Conservation (phyloP, 2,329 filamentous ascomycete species). For the Didymella arachidicola region DNA sequence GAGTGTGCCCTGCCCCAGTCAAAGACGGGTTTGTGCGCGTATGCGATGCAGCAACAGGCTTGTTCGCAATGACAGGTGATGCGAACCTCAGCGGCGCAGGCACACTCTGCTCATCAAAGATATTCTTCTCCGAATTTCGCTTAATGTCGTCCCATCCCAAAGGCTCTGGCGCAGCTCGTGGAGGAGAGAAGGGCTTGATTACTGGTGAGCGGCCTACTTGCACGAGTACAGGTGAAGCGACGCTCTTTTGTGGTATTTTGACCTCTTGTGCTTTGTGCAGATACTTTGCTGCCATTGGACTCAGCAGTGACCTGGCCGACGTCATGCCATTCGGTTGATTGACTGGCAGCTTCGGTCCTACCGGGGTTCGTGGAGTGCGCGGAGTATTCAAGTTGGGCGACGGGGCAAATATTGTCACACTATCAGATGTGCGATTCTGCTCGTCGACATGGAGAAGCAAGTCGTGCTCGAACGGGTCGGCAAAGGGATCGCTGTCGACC, state of each 20-base stretch:
- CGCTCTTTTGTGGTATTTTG: slow-evolving; percentile 18
- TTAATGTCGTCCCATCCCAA: slow-evolving; percentile 46
- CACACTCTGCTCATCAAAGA: slow-evolving; percentile 13
- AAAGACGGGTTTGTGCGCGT: slow-evolving; percentile 29
- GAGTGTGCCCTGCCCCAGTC: slow-evolving; percentile 27
- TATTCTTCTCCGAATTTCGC: slow-evolving; percentile 20
- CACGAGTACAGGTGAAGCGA: slow-evolving; percentile 16
- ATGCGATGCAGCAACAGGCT: slow-evolving; percentile 14
- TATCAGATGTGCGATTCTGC: slow-evolving; percentile 40
- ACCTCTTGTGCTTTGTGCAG: slow-evolving; percentile 16
- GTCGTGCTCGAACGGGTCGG: slow-evolving; percentile 41
- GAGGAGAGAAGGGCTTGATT: slow-evolving; percentile 19
- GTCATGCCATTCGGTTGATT: slow-evolving; percentile 13
- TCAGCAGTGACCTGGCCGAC: slow-evolving; percentile 15
- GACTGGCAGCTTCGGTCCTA: slow-evolving; percentile 16
- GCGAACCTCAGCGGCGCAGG: slow-evolving; percentile 20
- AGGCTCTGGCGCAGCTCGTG: slow-evolving; percentile 22
- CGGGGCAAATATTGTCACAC: slow-evolving; percentile 35
- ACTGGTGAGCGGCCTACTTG: slow-evolving; percentile 16
- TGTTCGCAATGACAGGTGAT: slow-evolving; percentile 25
- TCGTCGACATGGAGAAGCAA: slow-evolving; percentile 40
- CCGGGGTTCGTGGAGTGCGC: slow-evolving; percentile 29
- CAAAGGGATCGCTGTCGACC: slow-evolving; percentile 28
- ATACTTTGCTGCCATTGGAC: slow-evolving; percentile 17
- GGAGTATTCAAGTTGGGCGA: slow-evolving; percentile 32